A percentile compares a stretch with the other conserved stretches of the same genome.
Evolutionary conservation across 768 basidiomycete species (phyloP).

Genomic region (Collybia sp.): DNA sequence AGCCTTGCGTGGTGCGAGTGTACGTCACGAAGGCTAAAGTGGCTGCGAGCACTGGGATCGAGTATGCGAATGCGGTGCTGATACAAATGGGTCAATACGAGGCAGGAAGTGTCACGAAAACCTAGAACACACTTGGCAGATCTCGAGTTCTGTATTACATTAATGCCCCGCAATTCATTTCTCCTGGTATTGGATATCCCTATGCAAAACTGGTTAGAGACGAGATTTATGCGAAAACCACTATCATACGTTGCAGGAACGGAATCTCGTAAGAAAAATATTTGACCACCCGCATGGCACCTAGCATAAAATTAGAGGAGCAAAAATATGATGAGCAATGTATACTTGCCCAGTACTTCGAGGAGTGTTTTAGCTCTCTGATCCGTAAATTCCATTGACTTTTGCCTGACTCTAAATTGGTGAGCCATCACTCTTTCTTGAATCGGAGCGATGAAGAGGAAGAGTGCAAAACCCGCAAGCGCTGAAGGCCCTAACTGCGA

Average conservation of each 20-base stretch:
- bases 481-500: conserved; percentile 63
- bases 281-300: conserved; percentile 70
- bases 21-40: conserved; percentile 68
- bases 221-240: background rate
- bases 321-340: background rate
- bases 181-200: conserved; percentile 50
- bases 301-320: conserved; percentile 15
- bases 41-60: conserved; percentile 59
- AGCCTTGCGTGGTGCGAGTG: conserved; percentile 43
- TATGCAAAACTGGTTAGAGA: conserved; percentile 15
- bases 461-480: conserved; percentile 64
- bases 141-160: conserved; percentile 53
- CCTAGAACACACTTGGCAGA: conserved; percentile 49
- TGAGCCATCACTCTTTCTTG: conserved; percentile 61
- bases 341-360: conserved; percentile 49
- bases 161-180: conserved; percentile 51
- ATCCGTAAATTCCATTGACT: conserved; percentile 60
- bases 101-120: background rate
- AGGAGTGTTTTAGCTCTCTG: conserved; percentile 57
- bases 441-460: conserved; percentile 56
- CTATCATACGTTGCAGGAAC: conserved; percentile 52
- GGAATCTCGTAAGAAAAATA: conserved; percentile 72
- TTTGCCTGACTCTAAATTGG: conserved; percentile 48
- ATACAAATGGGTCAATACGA: conserved; percentile 11
- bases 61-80: conserved; percentile 50